phyloP scores from a whole-genome alignment of 805 yeast genomes.

The Saccharomycopsis fodiens region DNA sequence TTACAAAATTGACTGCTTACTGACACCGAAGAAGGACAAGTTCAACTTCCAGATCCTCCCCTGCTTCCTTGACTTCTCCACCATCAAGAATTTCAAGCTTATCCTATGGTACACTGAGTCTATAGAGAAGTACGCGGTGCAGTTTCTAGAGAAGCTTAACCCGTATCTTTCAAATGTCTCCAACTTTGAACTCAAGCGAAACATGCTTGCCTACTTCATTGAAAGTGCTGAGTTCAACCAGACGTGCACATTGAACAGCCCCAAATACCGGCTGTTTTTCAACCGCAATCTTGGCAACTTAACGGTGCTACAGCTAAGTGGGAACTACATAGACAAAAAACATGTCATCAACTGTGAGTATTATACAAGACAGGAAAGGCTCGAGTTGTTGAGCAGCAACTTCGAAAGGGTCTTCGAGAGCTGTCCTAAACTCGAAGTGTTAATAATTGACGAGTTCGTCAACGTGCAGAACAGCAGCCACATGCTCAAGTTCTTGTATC shows the following conservation, averaged over 20 bases:
- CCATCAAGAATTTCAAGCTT: slow-evolving; percentile 14
- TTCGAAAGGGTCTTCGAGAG: slow-evolving; percentile 10
- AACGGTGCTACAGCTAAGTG: slow-evolving; percentile 14
- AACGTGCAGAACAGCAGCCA: slow-evolving; percentile 11
- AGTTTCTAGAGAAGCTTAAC: slow-evolving; percentile 8
- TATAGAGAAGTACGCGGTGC: slow-evolving; percentile 12
- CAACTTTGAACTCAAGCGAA: slow-evolving; percentile 17
- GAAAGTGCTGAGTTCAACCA: slow-evolving; percentile 13
- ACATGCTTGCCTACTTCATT: slow-evolving; percentile 13
- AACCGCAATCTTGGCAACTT: slow-evolving; percentile 5
- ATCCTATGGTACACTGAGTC: slow-evolving; percentile 16
- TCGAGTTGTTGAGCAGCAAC: slow-evolving; percentile 6
- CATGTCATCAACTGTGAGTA: slow-evolving; percentile 1
- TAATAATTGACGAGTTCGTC: slow-evolving; percentile 19
- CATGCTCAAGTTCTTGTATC: slow-evolving; percentile 8
- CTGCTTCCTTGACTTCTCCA: slow-evolving; percentile 6
- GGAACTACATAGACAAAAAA: slow-evolving; percentile 15
- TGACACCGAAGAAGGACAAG: slow-evolving; percentile 7
- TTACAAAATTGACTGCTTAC: slow-evolving; percentile 16
- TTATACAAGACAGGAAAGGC: background rate
- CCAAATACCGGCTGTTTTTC: slow-evolving; percentile 6
- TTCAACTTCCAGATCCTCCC: slow-evolving; percentile 10
- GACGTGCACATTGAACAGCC: slow-evolving; percentile 10
- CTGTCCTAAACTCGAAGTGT: slow-evolving; percentile 7
- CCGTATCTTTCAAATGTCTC: slow-evolving; percentile 5